Evolutionary conservation across 768 basidiomycete species (phyloP), one percentile per base, ranked within the genome.

Genomic region (Amanita rubescens): DNA sequence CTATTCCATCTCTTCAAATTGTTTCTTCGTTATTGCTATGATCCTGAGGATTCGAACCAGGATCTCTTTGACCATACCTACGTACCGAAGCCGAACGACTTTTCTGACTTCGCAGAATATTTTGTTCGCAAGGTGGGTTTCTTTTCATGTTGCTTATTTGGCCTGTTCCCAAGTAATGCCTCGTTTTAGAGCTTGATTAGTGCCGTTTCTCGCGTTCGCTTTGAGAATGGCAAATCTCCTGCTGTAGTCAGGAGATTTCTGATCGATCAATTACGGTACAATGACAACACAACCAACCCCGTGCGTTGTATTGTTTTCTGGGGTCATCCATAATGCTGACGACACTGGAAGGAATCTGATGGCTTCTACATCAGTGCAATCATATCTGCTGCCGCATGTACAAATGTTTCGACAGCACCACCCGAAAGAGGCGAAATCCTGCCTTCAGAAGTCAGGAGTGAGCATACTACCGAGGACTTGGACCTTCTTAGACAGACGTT

Each of bases 1-100:
- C 75, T 95, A 22, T 97, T 97, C 69, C 91, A 95, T 65, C 79
- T 99, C 30, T 90, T 96, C 76, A 99, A 97, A 67, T 77, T 98
- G 22, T 96, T 94, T 68, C 74, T 94, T 42, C 82, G 87, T 20
- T 85, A 94, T 62, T 96, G 87, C 59, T 95, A 94, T 63, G 90
- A 94, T 19, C 88, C 90, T 0, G 84, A 90, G 64, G 88, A 92
- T 57, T 68, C 75, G 15, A 84, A 80, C 55, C 87, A 90, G 63
- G 90, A 94, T 63, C 74, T 94, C 5, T 94, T 95, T 66, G 75
- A 75, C 6, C 89, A 93, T 64, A 87, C 82, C 37, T 94, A 90
- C 66, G 89, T 94, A n/a, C 94, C 94, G 1, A 85, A 90, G 60
- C 91, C 94, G 14, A 98, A 97, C 63, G 87, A 96, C 60, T 98